A percentile compares a stretch with the other conserved stretches of the same genome.
Evolutionary conservation across 768 basidiomycete genomes (phyloP).

Genomic region (Cyclocybe aegerita): DNA sequence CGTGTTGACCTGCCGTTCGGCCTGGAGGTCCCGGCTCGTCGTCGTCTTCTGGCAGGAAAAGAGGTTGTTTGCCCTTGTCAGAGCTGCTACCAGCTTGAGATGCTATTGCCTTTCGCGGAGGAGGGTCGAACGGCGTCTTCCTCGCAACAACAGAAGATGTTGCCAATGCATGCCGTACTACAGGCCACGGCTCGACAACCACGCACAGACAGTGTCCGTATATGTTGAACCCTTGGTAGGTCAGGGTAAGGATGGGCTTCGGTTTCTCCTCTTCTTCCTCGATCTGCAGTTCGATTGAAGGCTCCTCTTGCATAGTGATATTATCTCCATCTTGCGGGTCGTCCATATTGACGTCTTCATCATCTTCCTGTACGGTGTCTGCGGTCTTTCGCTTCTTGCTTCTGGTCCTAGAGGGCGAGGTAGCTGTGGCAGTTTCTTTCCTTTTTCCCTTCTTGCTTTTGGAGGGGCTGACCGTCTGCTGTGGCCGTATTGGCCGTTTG

Average conservation of each 20-base stretch:
- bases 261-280: slow-evolving; percentile 75
- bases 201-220: slow-evolving; percentile 75
- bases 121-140: neutral
- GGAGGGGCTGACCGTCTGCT: neutral
- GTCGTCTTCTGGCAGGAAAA: slow-evolving; percentile 69
- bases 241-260: slow-evolving; percentile 64
- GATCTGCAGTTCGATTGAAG: slow-evolving; percentile 36
- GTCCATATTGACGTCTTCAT: slow-evolving; percentile 12
- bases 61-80: slow-evolving; percentile 44
- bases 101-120: neutral
- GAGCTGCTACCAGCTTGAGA: slow-evolving; percentile 24
- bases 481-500: neutral
- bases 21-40: slow-evolving; percentile 34
- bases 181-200: slow-evolving; percentile 81
- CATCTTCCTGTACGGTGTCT: neutral
- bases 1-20: slow-evolving; percentile 25
- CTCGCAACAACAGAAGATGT: slow-evolving; percentile 1
- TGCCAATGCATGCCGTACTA: slow-evolving; percentile 32
- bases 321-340: slow-evolving; percentile 3
- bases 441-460: slow-evolving; percentile 19
- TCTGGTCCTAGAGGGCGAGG: neutral
- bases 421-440: slow-evolving; percentile 3
- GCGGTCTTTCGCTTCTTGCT: slow-evolving; percentile 2
- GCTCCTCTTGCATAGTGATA: slow-evolving; percentile 3
- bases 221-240: slow-evolving; percentile 70